Percentiles rank a stretch among this genome's conserved stretches.
Conservation (phyloP, 768 basidiomycete genomes). For the Leccinellum albellum region DNA sequence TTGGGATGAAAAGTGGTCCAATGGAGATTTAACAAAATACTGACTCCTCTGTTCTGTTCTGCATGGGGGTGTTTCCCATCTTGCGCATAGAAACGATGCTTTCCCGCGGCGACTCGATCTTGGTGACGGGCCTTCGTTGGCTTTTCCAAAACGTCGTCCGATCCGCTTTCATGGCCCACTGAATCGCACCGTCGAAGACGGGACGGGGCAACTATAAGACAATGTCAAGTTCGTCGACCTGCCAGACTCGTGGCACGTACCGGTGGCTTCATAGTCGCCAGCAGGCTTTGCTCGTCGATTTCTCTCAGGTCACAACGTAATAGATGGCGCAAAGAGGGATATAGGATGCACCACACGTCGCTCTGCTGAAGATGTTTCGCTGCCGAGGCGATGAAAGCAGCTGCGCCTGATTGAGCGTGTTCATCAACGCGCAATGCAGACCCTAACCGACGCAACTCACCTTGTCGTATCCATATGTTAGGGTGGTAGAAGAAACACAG, state of each 20-base stretch:
- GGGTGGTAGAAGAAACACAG: slow-evolving; percentile 93
- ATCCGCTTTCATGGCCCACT: slow-evolving; percentile 85
- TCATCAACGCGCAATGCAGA: neutral
- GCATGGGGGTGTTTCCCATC: slow-evolving; percentile 38
- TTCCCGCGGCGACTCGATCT: slow-evolving; percentile 66
- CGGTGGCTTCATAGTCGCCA: slow-evolving; percentile 72
- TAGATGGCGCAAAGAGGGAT: slow-evolving; percentile 84
- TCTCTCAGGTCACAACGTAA: slow-evolving; percentile 77
- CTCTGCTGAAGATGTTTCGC: slow-evolving; percentile 77
- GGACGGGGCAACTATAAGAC: slow-evolving; percentile 52
- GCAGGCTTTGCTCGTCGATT: slow-evolving; percentile 70
- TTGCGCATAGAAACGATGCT: slow-evolving; percentile 66
- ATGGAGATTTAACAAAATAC: slow-evolving; percentile 20
- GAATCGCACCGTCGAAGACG: slow-evolving; percentile 79
- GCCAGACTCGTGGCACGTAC: slow-evolving; percentile 43
- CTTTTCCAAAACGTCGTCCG: slow-evolving; percentile 77
- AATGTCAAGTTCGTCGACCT: neutral
- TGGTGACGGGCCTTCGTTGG: slow-evolving; percentile 43
- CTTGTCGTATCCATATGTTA: slow-evolving; percentile 93
- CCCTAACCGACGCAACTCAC: slow-evolving; percentile 34
- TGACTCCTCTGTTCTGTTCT: slow-evolving; percentile 74
- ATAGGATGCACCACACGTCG: slow-evolving; percentile 96
- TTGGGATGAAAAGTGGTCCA: neutral
- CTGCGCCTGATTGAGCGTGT: slow-evolving; percentile 55
- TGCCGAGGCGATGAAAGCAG: slow-evolving; percentile 83